Evolutionary conservation across 129 eudicot genomes (phyloP), one percentile per base, ranked within the genome.

Genomic region (Daucus carota): DNA sequence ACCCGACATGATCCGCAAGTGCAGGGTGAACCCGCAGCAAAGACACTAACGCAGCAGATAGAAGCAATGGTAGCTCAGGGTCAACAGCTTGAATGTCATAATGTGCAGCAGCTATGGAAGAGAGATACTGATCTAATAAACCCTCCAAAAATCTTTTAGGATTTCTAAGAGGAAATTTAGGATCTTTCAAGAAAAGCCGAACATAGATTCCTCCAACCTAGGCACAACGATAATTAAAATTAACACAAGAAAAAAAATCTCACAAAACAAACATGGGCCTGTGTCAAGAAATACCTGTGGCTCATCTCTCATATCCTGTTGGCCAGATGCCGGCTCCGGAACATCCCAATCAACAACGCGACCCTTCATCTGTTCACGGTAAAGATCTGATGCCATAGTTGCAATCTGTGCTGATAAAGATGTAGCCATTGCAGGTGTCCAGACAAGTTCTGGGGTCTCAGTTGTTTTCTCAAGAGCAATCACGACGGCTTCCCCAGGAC

Each of bases 381-480:
- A 88, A 47, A 95, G 76, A 67, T 95, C 99, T 52, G 94, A 87
- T 43, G 97, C 99, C 99, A 95, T 95, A 36, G 99, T 95, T 48
- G 99, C 93, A 79, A 95, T 81, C 84, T 95, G 97, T 62, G 97
- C 99, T 74, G 99, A 86, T 74, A 95, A 85, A 18, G 99, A 95
- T 71, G 97, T 86, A 70, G 97, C 99, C 99, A 95, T 95, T 74
- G 99, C 97, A 31, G 99, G 96, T 59, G 99, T 95, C 99, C 99
- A 95, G 14, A 95, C 99, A 65, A 95, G 99, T 73, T 95, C 99
- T 62, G 99, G 99, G 68, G 99, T 95, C 85, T 95, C 99, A 5
- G 99, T 91, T 20, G 94, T 91, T 84, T 95, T 97, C 77, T 95
- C 99, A 73, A 95, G 84, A 71, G 96, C 90, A 86, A 78, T 80